phyloP scores from a whole-genome alignment of 169 alveolate species.

The Cryptosporidium xiaoi region DNA sequence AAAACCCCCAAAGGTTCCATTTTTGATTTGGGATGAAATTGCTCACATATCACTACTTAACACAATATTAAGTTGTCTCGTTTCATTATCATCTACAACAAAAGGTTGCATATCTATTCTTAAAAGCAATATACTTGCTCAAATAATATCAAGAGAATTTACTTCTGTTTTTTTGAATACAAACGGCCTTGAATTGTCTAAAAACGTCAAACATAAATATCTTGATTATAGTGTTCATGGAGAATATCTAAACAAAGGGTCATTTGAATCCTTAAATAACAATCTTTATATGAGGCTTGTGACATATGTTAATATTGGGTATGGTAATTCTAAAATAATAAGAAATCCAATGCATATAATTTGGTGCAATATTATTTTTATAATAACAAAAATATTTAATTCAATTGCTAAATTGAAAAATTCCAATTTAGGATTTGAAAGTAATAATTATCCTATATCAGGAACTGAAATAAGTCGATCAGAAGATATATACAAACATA shows the following conservation, averaged over 20 bases:
- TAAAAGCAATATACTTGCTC: conserved; percentile 43
- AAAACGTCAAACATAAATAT: background rate
- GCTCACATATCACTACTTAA: conserved; percentile 19
- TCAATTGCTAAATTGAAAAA: conserved; percentile 1
- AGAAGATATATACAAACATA: conserved; percentile 2
- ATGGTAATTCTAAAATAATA: conserved; percentile 16
- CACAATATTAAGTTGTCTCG: conserved; percentile 30
- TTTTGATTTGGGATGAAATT: conserved; percentile 37
- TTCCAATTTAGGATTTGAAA: background rate
- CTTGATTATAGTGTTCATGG: background rate
- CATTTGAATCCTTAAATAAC: background rate
- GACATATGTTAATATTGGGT: conserved; percentile 27
- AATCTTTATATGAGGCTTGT: conserved; percentile 24
- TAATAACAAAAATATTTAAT: conserved; percentile 17
- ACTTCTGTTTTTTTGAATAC: background rate
- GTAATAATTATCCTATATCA: background rate
- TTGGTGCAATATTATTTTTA: conserved; percentile 52
- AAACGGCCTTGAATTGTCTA: background rate
- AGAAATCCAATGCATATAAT: conserved; percentile 62
- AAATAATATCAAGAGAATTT: conserved; percentile 3
- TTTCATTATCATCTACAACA: conserved; percentile 37
- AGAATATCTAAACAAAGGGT: background rate
- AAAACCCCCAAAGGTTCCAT: conserved; percentile 44
- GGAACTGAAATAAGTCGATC: conserved; percentile 10
- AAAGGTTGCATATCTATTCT: conserved; percentile 40